These are phyloP conservation scores for Cyclotella atomus DNA, from an alignment of 108 stramenopile genomes.

Conservation along the genomic window DNA sequence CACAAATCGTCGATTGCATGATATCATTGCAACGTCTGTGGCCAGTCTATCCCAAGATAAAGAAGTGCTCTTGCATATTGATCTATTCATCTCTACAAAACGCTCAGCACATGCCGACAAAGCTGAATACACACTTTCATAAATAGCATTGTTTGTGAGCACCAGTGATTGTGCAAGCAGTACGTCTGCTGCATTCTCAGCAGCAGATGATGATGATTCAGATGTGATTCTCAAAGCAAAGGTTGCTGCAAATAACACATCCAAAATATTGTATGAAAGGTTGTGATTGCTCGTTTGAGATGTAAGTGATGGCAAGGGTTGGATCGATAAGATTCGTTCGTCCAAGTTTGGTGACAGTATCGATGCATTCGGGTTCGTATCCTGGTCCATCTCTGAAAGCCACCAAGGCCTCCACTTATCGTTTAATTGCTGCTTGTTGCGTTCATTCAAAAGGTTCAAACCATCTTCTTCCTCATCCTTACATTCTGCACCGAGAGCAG, in stretches of 20 bases:
- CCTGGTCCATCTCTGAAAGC: neutral
- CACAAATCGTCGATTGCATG: constrained; percentile 13
- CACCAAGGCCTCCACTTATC: constrained; percentile 13
- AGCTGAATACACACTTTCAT: constrained; percentile 5
- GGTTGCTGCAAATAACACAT: constrained; percentile 19
- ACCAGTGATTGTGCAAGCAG: constrained; percentile 18
- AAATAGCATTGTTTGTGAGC: constrained; percentile 13
- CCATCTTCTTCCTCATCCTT: neutral
- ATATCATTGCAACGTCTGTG: constrained; percentile 11
- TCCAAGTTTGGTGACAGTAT: neutral
- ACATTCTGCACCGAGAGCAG: neutral
- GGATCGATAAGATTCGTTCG: constrained; percentile 15
- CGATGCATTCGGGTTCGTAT: neutral
- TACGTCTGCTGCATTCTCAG: neutral
- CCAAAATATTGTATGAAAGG: constrained; percentile 24
- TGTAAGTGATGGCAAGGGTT: neutral
- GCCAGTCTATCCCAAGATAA: constrained; percentile 12
- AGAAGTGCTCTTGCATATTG: neutral
- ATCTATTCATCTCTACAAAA: constrained; percentile 4
- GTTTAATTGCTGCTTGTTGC: neutral
- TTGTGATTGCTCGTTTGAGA: neutral
- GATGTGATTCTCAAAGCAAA: constrained; percentile 7
- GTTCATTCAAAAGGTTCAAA: neutral
- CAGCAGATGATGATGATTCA: no score
- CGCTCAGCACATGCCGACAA: constrained; percentile 10